Conservation (phyloP, 495 filamentous ascomycete species). For the Aspergillus olivimuriae region DNA sequence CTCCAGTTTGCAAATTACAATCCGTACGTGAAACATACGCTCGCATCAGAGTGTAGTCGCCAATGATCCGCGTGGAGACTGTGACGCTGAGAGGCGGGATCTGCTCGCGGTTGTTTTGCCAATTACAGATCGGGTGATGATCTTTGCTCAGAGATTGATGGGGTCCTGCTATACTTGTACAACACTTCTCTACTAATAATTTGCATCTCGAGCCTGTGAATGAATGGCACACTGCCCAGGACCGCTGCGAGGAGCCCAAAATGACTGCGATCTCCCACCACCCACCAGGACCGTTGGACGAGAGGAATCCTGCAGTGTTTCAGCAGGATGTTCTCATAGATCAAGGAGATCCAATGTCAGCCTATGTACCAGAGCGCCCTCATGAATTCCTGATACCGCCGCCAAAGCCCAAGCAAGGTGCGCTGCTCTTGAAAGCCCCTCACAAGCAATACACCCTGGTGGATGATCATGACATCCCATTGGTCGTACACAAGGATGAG, state of each 20-base stretch:
- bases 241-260: not conserved
- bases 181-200: too few relatives aligned
- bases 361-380: not conserved
- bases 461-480: slow-evolving; percentile 44
- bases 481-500: slow-evolving; percentile 37
- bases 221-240: not conserved
- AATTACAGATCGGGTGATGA: too few relatives aligned
- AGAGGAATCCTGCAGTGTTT: slow-evolving; percentile 11
- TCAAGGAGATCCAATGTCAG: slow-evolving; percentile 3
- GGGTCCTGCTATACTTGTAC: too few relatives aligned
- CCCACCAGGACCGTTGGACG: slow-evolving; percentile 4
- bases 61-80: too few relatives aligned
- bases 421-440: slow-evolving; percentile 28
- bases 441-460: slow-evolving; percentile 37
- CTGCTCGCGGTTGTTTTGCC: not conserved
- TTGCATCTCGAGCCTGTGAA: too few relatives aligned
- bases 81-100: too few relatives aligned
- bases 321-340: slow-evolving; percentile 5
- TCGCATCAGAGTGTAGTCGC: too few relatives aligned
- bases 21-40: not conserved
- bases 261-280: slow-evolving; percentile 9
- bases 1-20: slow-evolving; percentile 3
- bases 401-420: slow-evolving; percentile 20
- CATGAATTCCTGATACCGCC: not conserved
- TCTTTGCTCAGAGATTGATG: too few relatives aligned